Evolutionary conservation across 2,329 filamentous ascomycete genomes (phyloP), one percentile per base, ranked within the genome.

Genomic region (Delphinella strobiligena): DNA sequence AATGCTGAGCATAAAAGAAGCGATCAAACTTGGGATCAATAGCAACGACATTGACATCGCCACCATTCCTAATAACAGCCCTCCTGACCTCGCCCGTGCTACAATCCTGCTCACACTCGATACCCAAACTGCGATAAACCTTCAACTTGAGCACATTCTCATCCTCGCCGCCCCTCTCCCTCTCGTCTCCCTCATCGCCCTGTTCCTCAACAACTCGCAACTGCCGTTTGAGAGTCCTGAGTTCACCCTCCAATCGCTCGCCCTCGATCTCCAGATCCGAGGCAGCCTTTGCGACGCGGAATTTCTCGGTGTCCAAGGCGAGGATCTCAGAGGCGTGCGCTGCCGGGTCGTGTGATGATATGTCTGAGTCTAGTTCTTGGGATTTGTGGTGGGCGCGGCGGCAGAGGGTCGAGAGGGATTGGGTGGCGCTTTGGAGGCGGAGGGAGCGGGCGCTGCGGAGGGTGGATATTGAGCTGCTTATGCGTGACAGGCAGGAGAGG

Each of bases 1-100:
- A 93, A 59, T 93, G 93, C 53, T 94, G 93, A 16, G 88, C 85
- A 54, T 95, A 94, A 56, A 93, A 95, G 59, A 82, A 89, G 46
- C 80, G 74, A 43, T 84, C 89, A 59, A 94, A 88, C 3, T 44
- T 48, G 52, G 82, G 79, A 53, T 96, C 88, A 59, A 98, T 79
- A 54, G 93, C 93, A 45, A 98, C 80, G 36, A 96, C 84, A 58
- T 94, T 85, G 37, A 96, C 86, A 58, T 96, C 88, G 7, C 87
- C 88, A 44, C 80, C 79, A 56, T 93, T 95, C 46, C 86, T 70
- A 49, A 96, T 80, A 14, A 94, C 74, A 1, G 88, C 89, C 55
- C 84, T 83, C 50, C 74, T 79, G 66, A 89, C 95, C 57, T 86
- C 84, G 24, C 87, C 87, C 2, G 69, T 73, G n/a, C 67, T 69